Conservation (phyloP, 169 alveolate species). For the Sarcocystis neurona region DNA sequence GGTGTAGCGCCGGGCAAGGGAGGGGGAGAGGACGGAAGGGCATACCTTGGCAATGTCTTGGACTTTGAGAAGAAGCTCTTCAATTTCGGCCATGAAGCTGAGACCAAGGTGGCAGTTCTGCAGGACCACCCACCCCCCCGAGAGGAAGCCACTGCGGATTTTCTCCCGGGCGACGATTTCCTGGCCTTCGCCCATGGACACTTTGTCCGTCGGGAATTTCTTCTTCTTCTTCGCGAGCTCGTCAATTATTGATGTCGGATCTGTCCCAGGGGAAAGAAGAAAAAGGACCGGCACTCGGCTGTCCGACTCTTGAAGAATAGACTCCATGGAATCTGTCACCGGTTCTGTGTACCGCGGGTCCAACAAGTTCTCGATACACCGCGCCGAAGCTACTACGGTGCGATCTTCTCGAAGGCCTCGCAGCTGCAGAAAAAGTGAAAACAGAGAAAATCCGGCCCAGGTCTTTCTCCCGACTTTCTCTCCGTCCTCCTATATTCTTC, state of each 20-base stretch:
- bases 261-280: slow-evolving; percentile 93
- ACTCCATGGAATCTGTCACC: slow-evolving; percentile 90
- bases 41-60: slow-evolving; percentile 87
- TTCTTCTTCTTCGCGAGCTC: slow-evolving; percentile 92
- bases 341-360: slow-evolving; percentile 88
- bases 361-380: slow-evolving; percentile 83
- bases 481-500: too few relatives aligned
- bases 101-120: slow-evolving; percentile 94
- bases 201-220: slow-evolving; percentile 90
- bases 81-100: slow-evolving; percentile 90
- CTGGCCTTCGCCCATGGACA: slow-evolving; percentile 97
- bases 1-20: not conserved
- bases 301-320: slow-evolving; percentile 84
- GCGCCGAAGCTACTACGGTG: slow-evolving; percentile 88
- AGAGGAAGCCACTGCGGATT: slow-evolving; percentile 85
- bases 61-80: slow-evolving; percentile 79
- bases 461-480: too few relatives aligned
- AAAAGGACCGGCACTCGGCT: slow-evolving; percentile 88
- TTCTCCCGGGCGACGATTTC: slow-evolving; percentile 89
- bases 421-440: slow-evolving; percentile 59
- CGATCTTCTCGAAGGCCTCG: slow-evolving; percentile 94
- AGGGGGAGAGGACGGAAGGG: not conserved
- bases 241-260: slow-evolving; percentile 92
- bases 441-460: not conserved
- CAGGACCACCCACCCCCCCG: slow-evolving; percentile 95